Evolutionary conservation across 805 yeast species (phyloP).

Genomic region (Candida schatavii): DNA sequence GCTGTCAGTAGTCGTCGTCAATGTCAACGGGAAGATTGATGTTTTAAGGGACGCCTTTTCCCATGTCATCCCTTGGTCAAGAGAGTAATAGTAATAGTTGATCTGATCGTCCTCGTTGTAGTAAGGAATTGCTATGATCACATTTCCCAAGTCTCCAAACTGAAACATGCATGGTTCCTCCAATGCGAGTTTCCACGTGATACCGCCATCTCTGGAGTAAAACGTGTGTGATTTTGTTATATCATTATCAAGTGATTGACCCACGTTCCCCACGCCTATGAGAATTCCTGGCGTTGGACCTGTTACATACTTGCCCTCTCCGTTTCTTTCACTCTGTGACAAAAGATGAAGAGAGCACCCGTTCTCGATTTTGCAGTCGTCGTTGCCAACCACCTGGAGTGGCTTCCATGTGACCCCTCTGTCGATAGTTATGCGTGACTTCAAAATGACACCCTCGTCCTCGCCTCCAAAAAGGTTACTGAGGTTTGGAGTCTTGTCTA

Average conservation of each 20-base stretch:
- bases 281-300: constrained; percentile 55
- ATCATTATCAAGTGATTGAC: constrained; percentile 18
- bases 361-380: constrained; percentile 39
- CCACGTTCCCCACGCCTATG: constrained; percentile 32
- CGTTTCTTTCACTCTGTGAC: constrained; percentile 30
- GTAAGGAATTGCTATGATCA: constrained; percentile 59
- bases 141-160: constrained; percentile 77
- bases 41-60: constrained; percentile 43
- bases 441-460: constrained; percentile 14
- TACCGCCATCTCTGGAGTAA: constrained; percentile 74
- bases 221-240: constrained; percentile 41
- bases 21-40: constrained; percentile 36
- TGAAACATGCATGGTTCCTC: constrained; percentile 53
- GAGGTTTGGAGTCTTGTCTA: constrained; percentile 20
- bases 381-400: constrained; percentile 45
- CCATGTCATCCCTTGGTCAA: constrained; percentile 78
- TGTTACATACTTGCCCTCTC: constrained; percentile 41
- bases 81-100: constrained; percentile 48
- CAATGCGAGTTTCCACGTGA: constrained; percentile 59
- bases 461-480: constrained; percentile 24
- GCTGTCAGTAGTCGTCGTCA: constrained; percentile 68
- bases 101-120: constrained; percentile 22
- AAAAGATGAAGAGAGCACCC: constrained; percentile 49
- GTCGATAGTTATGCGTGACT: constrained; percentile 43
- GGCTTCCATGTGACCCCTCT: constrained; percentile 54